Evolutionary conservation across 768 basidiomycete species (phyloP).

Genomic region (Coprinellus micaceus): DNA sequence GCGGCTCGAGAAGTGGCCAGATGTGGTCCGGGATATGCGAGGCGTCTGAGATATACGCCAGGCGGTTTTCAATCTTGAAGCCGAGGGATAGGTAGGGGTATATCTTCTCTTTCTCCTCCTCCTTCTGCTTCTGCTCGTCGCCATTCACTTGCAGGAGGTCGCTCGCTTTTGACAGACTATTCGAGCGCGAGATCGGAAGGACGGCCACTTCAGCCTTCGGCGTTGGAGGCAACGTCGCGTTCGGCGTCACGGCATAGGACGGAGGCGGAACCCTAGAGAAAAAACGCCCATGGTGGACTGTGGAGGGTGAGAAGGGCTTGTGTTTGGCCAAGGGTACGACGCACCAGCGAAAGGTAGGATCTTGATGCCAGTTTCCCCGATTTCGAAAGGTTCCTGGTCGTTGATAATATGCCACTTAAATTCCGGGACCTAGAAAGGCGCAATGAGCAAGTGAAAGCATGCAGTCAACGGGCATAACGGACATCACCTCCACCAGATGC

Average conservation of each 20-base stretch:
- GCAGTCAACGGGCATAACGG: slow-evolving; percentile 16
- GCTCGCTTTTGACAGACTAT: background rate
- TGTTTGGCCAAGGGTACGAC: slow-evolving; percentile 12
- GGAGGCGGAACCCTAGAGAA: slow-evolving; percentile 44
- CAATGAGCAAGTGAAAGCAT: background rate
- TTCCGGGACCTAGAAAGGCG: slow-evolving; percentile 59
- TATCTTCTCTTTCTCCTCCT: slow-evolving; percentile 27
- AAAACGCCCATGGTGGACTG: slow-evolving; percentile 73
- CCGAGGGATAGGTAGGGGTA: slow-evolving; percentile 66
- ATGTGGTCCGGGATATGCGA: slow-evolving; percentile 73
- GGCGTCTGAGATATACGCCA: slow-evolving; percentile 82
- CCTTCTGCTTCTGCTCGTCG: slow-evolving; percentile 5
- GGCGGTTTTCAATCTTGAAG: slow-evolving; percentile 60
- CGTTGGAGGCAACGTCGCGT: slow-evolving; percentile 32
- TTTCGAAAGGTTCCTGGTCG: slow-evolving; percentile 62
- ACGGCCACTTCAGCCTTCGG: slow-evolving; percentile 15
- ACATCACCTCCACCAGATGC: slow-evolving; percentile 82
- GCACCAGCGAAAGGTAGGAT: slow-evolving; percentile 66
- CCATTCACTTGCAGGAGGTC: background rate
- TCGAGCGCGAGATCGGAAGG: background rate
- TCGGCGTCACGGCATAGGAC: slow-evolving; percentile 39
- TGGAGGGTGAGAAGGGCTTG: background rate
- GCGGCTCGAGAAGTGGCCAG: slow-evolving; percentile 48
- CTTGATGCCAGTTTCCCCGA: slow-evolving; percentile 57
- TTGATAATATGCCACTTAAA: slow-evolving; percentile 81